Conservation (phyloP, 2,329 filamentous ascomycete species). For the Fusarium sp. region DNA sequence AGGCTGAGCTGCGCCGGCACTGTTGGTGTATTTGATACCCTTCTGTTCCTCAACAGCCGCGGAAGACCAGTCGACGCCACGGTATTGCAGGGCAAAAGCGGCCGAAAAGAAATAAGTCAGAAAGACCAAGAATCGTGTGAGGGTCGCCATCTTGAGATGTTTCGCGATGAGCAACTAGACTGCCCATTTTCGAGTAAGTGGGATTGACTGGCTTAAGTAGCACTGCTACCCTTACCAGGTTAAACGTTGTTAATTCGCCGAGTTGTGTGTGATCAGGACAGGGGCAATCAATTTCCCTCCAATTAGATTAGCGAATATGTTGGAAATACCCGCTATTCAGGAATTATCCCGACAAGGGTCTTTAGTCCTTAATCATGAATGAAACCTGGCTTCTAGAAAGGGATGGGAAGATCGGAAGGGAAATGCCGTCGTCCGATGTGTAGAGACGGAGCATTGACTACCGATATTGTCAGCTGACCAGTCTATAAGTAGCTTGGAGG, state of each 20-base stretch:
- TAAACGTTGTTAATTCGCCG: not conserved
- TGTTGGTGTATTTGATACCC: conserved; percentile 70
- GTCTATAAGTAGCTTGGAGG: not conserved
- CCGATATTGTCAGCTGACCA: not conserved
- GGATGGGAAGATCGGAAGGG: not conserved
- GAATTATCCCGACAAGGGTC: conserved; percentile 10
- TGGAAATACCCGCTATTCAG: not conserved
- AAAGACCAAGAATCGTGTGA: conserved; percentile 17
- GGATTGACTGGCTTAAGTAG: conserved; percentile 9
- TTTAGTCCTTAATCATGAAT: conserved; percentile 7
- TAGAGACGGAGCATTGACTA: not conserved
- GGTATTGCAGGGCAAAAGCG: conserved; percentile 65
- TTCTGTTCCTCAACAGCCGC: conserved; percentile 70
- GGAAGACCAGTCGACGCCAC: conserved; percentile 78
- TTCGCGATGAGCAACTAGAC: not conserved
- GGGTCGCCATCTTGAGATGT: conserved; percentile 22
- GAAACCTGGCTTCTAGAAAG: conserved; percentile 16
- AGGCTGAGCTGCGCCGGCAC: conserved; percentile 59
- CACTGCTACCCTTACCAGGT: not conserved
- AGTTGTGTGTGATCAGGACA: not conserved
- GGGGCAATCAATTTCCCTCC: conserved; percentile 19
- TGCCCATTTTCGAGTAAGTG: not conserved
- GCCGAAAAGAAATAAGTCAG: conserved; percentile 30
- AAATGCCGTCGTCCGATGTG: not conserved
- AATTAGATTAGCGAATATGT: not conserved